A percentile compares a stretch with the other conserved stretches of the same genome.
These are phyloP conservation scores for Fistulifera solaris DNA, from an alignment of 108 stramenopile species.

Conservation along the genomic window DNA sequence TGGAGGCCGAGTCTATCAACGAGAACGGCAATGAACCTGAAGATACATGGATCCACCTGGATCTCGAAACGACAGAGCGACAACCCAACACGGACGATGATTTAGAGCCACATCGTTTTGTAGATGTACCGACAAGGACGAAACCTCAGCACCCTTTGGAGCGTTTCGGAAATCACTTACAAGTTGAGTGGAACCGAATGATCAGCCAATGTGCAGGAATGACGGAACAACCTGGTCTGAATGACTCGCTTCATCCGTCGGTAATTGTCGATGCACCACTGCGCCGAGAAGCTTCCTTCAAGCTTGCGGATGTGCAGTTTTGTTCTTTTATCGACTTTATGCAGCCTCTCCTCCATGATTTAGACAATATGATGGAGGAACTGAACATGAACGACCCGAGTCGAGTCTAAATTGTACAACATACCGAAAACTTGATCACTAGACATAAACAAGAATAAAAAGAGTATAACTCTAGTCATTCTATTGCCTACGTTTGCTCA, in stretches of 20 bases:
- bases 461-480: too few relatives aligned
- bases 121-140: not conserved
- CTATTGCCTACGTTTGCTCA: too few relatives aligned
- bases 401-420: not conserved
- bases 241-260: not conserved
- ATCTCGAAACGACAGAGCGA: too few relatives aligned
- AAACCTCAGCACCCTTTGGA: not conserved
- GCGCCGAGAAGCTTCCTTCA: too few relatives aligned
- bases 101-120: not conserved
- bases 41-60: not conserved
- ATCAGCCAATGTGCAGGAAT: not conserved
- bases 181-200: not conserved
- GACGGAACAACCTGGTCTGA: not conserved
- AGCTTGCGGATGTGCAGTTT: too few relatives aligned
- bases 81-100: not conserved
- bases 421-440: too few relatives aligned
- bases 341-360: not conserved
- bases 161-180: not conserved
- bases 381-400: conserved; percentile 9
- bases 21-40: not conserved
- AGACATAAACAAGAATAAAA: too few relatives aligned
- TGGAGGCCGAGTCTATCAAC: not conserved
- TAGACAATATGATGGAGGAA: conserved; percentile 1
- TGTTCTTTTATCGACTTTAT: not conserved
- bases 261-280: not conserved